Evolutionary conservation across 208 protist genomes (phyloP).

Genomic region (Angomonas deanei): DNA sequence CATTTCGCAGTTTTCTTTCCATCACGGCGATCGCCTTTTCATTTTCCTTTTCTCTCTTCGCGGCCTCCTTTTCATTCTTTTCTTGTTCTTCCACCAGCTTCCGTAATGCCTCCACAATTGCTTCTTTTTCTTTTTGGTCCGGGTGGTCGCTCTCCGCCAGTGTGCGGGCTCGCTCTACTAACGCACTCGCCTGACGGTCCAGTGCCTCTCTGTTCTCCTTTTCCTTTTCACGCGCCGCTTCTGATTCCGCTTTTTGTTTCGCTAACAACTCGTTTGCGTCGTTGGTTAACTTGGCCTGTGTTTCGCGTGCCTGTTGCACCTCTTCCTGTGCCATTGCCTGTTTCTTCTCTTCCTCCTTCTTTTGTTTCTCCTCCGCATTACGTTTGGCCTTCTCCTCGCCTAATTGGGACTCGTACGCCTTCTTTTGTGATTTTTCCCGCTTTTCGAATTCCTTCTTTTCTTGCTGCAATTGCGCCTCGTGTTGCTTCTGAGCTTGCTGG

Average conservation of each 20-base stretch:
- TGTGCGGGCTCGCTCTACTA: neutral
- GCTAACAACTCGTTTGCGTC: neutral
- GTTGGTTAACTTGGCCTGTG: neutral
- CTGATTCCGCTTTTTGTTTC: neutral
- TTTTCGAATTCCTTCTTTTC: too few relatives aligned
- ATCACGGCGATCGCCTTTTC: neutral
- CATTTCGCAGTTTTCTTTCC: neutral
- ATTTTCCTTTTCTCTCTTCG: constrained; percentile 1
- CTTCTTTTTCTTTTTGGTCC: neutral
- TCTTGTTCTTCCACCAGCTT: neutral
- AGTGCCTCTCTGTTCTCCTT: neutral
- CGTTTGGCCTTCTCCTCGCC: neutral
- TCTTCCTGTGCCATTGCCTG: neutral
- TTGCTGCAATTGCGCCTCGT: too few relatives aligned
- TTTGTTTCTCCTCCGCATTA: neutral
- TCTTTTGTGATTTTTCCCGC: too few relatives aligned
- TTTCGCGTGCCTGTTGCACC: neutral
- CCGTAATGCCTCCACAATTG: neutral
- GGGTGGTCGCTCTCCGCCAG: constrained; percentile 3
- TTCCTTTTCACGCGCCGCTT: constrained; percentile 1
- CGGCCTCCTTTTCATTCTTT: constrained; percentile 2
- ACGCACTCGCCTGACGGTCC: constrained; percentile 2
- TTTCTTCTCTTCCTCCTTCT: constrained; percentile 4
- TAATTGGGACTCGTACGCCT: too few relatives aligned
- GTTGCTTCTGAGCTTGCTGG: too few relatives aligned